These are phyloP conservation scores for Leishmania arabica DNA, from an alignment of 208 protist genomes.

Conservation along the genomic window DNA sequence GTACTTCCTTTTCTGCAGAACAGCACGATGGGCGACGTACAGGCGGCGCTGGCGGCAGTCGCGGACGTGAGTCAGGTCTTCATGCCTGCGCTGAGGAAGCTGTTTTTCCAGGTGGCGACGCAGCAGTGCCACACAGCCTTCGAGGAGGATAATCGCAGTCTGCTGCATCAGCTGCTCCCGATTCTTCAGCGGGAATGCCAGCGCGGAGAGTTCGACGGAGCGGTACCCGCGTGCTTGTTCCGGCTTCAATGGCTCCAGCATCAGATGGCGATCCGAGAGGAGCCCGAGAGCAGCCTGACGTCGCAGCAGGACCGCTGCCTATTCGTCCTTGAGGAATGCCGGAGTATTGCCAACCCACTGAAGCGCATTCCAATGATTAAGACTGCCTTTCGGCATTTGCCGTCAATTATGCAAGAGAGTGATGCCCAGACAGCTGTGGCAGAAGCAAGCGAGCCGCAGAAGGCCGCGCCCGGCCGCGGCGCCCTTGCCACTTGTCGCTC, in stretches of 20 bases:
- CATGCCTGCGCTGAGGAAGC: conserved; percentile 11
- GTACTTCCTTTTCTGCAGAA: conserved; percentile 47
- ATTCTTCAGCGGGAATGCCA: conserved; percentile 21
- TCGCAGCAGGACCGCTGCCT: conserved; percentile 26
- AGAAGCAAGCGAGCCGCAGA: background rate
- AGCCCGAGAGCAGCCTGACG: conserved; percentile 26
- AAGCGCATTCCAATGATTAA: conserved; percentile 32
- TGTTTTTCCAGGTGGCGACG: conserved; percentile 56
- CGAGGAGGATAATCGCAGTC: conserved; percentile 68
- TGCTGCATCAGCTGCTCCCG: conserved; percentile 27
- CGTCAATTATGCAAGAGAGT: conserved; percentile 14
- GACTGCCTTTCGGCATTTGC: conserved; percentile 33
- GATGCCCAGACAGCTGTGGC: background rate
- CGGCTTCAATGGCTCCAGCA: conserved; percentile 32
- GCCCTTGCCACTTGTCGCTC: conserved; percentile 23
- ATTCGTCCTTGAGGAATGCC: conserved; percentile 31
- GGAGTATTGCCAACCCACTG: conserved; percentile 21
- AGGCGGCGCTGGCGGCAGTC: conserved; percentile 18
- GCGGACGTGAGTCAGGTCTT: conserved; percentile 21
- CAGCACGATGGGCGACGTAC: conserved; percentile 12
- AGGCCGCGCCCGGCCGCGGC: background rate
- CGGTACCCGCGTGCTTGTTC: conserved; percentile 8
- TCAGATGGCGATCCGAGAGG: conserved; percentile 24
- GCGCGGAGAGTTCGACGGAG: background rate
- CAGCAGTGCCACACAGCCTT: conserved; percentile 70